phyloP scores from a whole-genome alignment of 106 monocot species.

The Allium cepa region DNA sequence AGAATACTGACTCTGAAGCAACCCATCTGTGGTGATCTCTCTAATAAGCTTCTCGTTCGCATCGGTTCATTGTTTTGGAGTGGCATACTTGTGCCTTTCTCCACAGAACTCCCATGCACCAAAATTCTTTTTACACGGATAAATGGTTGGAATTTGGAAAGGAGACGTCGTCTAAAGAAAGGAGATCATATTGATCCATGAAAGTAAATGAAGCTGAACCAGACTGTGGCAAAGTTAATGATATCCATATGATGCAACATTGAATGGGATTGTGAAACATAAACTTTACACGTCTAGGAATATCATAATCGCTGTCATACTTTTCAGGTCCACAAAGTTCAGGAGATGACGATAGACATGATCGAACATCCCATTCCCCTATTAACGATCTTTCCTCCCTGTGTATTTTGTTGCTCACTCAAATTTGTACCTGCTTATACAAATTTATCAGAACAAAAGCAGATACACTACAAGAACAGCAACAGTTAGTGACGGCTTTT shows the following conservation, averaged over 20 bases:
- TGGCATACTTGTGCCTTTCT: slow-evolving; percentile 19
- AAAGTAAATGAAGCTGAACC: slow-evolving; percentile 29
- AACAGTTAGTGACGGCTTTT: too few relatives aligned
- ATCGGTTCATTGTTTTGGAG: slow-evolving; percentile 38
- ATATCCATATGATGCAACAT: slow-evolving; percentile 90
- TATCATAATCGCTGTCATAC: slow-evolving; percentile 12
- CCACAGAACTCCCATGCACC: slow-evolving; percentile 61
- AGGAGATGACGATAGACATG: slow-evolving; percentile 37
- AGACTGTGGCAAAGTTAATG: slow-evolving; percentile 34
- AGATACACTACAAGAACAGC: too few relatives aligned
- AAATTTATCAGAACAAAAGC: not conserved
- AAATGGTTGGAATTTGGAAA: slow-evolving; percentile 23
- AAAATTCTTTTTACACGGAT: slow-evolving; percentile 90
- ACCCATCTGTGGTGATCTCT: slow-evolving; percentile 54
- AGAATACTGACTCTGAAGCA: slow-evolving; percentile 67
- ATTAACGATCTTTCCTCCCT: slow-evolving; percentile 75
- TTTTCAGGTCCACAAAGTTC: slow-evolving; percentile 65
- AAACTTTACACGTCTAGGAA: slow-evolving; percentile 76
- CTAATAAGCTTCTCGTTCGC: slow-evolving; percentile 49
- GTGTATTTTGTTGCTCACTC: slow-evolving; percentile 91
- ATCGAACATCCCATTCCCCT: slow-evolving; percentile 81
- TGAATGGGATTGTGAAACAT: slow-evolving; percentile 64
- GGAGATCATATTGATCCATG: slow-evolving; percentile 49
- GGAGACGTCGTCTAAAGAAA: slow-evolving; percentile 62
- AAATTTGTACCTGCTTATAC: slow-evolving; percentile 81